A percentile compares a stretch with the other conserved stretches of the same genome.
Evolutionary conservation across 331 rosid species (phyloP).

Genomic region (Prunus yedoensis): DNA sequence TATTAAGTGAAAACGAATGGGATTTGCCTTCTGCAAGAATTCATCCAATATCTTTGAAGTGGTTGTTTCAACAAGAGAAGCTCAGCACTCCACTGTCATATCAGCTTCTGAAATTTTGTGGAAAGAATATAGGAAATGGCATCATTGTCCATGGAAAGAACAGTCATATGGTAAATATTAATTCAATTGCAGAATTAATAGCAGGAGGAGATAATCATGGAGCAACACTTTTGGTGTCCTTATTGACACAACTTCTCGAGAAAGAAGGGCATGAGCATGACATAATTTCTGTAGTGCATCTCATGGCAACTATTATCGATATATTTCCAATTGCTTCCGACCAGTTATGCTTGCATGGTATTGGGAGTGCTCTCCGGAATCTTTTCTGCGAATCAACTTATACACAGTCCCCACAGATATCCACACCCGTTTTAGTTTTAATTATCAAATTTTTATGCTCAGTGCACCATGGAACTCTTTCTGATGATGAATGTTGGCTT

Average conservation of each 20-base stretch:
- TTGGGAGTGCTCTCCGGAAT: conserved; percentile 52
- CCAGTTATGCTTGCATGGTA: conserved; percentile 56
- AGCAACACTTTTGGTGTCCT: conserved; percentile 56
- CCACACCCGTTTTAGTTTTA: conserved; percentile 29
- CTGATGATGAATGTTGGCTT: conserved; percentile 59
- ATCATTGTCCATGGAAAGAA: conserved; percentile 30
- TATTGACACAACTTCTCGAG: conserved; percentile 58
- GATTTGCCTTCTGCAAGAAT: conserved; percentile 65
- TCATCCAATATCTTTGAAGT: conserved; percentile 66
- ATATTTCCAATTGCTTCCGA: conserved; percentile 58
- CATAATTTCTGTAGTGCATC: conserved; percentile 46
- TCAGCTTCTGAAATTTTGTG: conserved; percentile 76
- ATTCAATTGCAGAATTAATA: too few species aligned
- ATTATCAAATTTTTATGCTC: conserved; percentile 46
- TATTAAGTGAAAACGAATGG: conserved; percentile 63
- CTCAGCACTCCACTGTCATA: neutral
- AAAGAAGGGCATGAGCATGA: conserved; percentile 55
- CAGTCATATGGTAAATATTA: conserved; percentile 8
- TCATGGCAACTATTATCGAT: conserved; percentile 47
- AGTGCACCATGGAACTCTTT: conserved; percentile 56
- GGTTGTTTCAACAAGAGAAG: conserved; percentile 89
- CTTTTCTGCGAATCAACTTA: conserved; percentile 35
- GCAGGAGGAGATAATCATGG: conserved; percentile 21
- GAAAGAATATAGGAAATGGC: conserved; percentile 41
- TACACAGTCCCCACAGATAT: conserved; percentile 43